A percentile compares a stretch with the other conserved stretches of the same genome.
Evolutionary conservation across 2,329 filamentous ascomycete genomes (phyloP).

Genomic region (Cladosporium sp.): DNA sequence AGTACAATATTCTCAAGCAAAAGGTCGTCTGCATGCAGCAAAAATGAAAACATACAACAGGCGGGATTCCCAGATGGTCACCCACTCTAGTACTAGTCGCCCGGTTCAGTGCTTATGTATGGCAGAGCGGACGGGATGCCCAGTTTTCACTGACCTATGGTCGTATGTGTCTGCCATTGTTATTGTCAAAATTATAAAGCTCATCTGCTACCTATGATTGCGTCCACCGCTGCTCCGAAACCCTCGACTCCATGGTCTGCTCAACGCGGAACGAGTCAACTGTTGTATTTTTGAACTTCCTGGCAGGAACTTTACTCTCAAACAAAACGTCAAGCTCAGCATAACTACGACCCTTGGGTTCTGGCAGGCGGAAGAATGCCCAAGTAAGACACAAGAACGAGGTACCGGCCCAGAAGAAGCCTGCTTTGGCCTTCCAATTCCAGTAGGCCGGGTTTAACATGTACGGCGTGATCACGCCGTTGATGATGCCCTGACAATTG

Average conservation of each 20-base stretch:
- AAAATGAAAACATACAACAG: no score
- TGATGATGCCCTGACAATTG: conserved; percentile 21
- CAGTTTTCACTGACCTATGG: no score
- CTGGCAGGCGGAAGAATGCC: conserved; percentile 33
- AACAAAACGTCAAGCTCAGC: conserved; percentile 56
- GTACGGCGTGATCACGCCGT: conserved; percentile 19
- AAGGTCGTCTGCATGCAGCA: no score
- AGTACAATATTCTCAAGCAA: no score
- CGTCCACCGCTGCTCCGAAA: not conserved
- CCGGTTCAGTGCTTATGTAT: no score
- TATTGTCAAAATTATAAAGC: no score
- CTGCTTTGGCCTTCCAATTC: conserved; percentile 30
- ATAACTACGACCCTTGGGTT: conserved; percentile 38
- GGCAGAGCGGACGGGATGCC: no score
- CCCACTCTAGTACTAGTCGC: no score
- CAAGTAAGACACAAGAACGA: conserved; percentile 29
- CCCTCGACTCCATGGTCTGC: not conserved
- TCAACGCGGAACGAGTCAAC: conserved; percentile 12
- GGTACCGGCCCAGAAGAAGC: conserved; percentile 30
- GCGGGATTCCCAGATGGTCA: no score
- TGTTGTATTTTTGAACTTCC: conserved; percentile 33
- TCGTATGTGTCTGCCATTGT: no score
- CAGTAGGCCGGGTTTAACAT: conserved; percentile 27
- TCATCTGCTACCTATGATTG: not conserved
- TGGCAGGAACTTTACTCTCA: conserved; percentile 40